A percentile compares a stretch with the other conserved stretches of the same genome.
Evolutionary conservation across 345 rosid genomes (phyloP).

Genomic region (Pseudoturritis turrita): DNA sequence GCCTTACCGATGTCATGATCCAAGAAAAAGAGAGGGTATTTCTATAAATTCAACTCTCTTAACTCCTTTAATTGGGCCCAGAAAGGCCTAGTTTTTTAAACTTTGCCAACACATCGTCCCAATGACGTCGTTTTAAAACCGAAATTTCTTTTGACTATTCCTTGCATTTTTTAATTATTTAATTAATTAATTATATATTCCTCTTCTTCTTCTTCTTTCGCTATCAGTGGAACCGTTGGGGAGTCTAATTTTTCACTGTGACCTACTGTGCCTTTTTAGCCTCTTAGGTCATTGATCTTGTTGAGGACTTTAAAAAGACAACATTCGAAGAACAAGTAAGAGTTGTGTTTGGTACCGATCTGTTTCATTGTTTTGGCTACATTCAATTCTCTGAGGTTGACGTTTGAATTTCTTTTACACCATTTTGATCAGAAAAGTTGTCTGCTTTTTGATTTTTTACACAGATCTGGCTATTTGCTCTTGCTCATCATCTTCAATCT

Average conservation of each 20-base stretch:
- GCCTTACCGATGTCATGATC: background rate
- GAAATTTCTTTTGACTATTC: background rate
- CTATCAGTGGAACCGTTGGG: constrained; percentile 36
- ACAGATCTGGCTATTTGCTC: constrained; percentile 16
- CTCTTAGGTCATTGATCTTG: constrained; percentile 6
- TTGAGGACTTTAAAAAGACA: background rate
- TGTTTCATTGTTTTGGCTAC: background rate
- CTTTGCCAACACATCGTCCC: constrained; percentile 3
- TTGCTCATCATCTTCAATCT: background rate
- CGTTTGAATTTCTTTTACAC: background rate
- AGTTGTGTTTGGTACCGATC: constrained; percentile 6
- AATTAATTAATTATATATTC: background rate
- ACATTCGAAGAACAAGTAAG: constrained; percentile 13
- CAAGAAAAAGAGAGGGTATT: background rate
- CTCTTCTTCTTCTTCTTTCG: constrained; percentile 4
- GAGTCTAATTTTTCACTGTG: constrained; percentile 13
- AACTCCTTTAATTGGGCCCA: constrained; percentile 23
- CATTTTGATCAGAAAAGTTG: background rate
- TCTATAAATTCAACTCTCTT: background rate
- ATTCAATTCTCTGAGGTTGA: constrained; percentile 17
- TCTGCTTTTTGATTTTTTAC: background rate
- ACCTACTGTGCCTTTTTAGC: constrained; percentile 4
- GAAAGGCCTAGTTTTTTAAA: background rate
- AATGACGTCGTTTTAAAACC: constrained; percentile 2
- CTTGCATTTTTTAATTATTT: background rate